Conservation (phyloP, 2,329 filamentous ascomycete species). For the Podosphaera fusca region DNA sequence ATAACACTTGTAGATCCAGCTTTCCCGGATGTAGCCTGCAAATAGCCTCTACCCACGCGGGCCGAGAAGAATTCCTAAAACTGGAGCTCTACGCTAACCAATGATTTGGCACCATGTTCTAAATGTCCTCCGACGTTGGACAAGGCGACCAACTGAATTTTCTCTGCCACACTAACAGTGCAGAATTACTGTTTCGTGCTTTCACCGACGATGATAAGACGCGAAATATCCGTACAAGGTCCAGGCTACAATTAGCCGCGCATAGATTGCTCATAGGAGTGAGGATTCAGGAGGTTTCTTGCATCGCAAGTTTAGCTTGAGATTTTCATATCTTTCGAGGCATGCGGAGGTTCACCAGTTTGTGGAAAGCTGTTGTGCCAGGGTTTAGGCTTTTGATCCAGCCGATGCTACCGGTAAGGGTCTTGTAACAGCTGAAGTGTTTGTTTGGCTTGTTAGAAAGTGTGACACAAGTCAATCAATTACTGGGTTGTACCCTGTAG, state of each 20-base stretch:
- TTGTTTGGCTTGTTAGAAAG: no score
- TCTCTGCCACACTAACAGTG: not conserved
- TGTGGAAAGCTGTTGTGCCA: not conserved
- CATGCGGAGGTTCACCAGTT: not conserved
- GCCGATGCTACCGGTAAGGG: not conserved
- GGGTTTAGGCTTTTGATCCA: not conserved
- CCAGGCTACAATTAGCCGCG: not conserved
- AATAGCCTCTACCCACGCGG: no score
- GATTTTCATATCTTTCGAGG: not conserved
- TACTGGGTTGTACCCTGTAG: no score
- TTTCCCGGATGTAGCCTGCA: not conserved
- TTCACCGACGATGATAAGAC: not conserved
- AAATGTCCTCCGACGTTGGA: not conserved
- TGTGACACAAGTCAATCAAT: no score
- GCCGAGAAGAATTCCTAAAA: no score
- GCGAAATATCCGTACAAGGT: not conserved
- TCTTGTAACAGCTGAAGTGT: not conserved
- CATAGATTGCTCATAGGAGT: not conserved
- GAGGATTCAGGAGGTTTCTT: not conserved
- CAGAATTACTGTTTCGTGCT: not conserved
- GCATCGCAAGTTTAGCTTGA: not conserved
- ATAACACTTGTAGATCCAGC: not conserved
- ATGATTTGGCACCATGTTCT: no score
- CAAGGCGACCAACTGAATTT: not conserved
- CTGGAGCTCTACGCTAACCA: no score